Evolutionary conservation across 441 rosid species (phyloP).

Genomic region (Geranium incanum): DNA sequence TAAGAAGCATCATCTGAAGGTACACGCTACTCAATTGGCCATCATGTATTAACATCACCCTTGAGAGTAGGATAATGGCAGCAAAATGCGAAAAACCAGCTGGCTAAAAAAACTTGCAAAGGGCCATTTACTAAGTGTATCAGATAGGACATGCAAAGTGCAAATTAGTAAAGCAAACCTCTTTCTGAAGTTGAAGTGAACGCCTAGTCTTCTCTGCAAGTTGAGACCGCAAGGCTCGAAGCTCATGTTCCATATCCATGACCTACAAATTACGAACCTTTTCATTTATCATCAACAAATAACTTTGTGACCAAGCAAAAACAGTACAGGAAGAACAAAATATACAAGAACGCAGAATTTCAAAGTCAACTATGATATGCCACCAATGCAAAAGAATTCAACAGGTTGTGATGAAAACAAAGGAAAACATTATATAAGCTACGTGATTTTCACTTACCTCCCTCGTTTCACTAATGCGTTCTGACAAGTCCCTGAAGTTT

Average conservation of each 20-base stretch:
- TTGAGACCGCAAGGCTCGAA: conserved; percentile 74
- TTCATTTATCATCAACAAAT: conserved; percentile 15
- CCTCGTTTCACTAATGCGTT: no score
- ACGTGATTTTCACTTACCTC: no score
- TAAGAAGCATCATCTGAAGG: not conserved
- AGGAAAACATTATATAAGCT: no score
- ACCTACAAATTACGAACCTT: conserved; percentile 43
- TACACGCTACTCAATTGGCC: not conserved
- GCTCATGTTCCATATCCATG: conserved; percentile 98
- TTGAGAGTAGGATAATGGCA: not conserved
- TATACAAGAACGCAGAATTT: not conserved
- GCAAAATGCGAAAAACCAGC: not conserved
- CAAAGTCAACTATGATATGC: no score
- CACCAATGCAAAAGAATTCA: no score
- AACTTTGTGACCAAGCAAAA: not conserved
- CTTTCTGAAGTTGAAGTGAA: conserved; percentile 68
- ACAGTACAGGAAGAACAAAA: not conserved
- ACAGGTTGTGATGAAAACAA: no score
- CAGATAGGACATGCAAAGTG: not conserved
- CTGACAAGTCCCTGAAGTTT: no score
- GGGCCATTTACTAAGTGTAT: not conserved
- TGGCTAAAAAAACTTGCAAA: not conserved
- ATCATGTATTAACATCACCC: not conserved
- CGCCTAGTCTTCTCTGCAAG: conserved; percentile 82
- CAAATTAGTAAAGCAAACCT: conserved; percentile 34